Evolutionary conservation across 2,329 filamentous ascomycete genomes (phyloP), one percentile per base, ranked within the genome.

Genomic region (Fusarium sublunatum): DNA sequence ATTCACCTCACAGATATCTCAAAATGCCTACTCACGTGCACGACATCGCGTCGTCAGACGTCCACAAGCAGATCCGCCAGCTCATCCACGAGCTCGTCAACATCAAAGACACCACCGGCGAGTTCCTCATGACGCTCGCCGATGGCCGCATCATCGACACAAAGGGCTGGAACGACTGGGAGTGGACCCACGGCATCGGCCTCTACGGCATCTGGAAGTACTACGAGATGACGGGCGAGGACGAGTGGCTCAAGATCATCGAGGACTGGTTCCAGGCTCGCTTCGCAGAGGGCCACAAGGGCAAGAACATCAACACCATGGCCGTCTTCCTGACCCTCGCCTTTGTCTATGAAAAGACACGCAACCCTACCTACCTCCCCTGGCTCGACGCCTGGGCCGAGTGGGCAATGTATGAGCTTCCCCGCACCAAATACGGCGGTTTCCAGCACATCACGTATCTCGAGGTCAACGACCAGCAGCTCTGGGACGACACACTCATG

Each of bases 271-370:
- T 92, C 76, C 78, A 80, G 7, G 83, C 82, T 43, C 87, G 91
- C 8, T 88, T 92, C 60, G 82, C 82, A 1, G 87, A 88, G 52
- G 89, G 89, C 19, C 88, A 84, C 68, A 93, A 91, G 4, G 92
- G 89, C 35, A 93, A 93, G 74, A 93, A 93, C 75, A 92, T 92
- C 82, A 93, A 92, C 79, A 93, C 91, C 13, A 92, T 93, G 90
- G 87, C 89, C 11, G 88, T 88, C 1, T 91, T 93, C 74, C 78
- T 93, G 19, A 91, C 91, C 0, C 82, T 93, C 1, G 90, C 91
- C 1, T 88, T 87, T 71, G 81, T 93, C n/a, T 93, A 93, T 70
- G 91, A 93, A 75, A 86, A 88, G 73, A 91, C 88, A 0, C 78
- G 83, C 8, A 88, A 92, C 70, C 80, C 82, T 62, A 86, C 84